These are phyloP conservation scores for Colletotrichum falcatum DNA, from an alignment of 2,329 filamentous ascomycete genomes.

Conservation along the genomic window DNA sequence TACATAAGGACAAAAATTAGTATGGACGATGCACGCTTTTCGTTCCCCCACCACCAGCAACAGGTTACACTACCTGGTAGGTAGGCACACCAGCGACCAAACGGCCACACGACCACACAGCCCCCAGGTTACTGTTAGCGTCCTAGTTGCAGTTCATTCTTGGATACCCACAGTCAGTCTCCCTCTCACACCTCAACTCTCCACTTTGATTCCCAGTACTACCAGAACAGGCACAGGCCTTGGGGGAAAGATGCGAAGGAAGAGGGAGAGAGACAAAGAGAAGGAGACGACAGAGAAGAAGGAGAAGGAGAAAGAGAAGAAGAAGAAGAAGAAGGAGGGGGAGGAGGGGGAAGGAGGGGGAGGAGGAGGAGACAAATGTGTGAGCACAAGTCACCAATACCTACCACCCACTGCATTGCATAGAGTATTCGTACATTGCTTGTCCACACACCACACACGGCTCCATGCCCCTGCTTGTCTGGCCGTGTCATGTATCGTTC, in stretches of 20 bases:
- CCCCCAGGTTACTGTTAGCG: constrained; percentile 29
- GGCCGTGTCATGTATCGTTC: neutral
- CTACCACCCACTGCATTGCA: neutral
- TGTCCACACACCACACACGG: too few relatives aligned
- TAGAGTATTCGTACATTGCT: neutral
- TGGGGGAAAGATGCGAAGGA: neutral
- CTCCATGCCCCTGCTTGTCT: neutral
- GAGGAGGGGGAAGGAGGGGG: neutral
- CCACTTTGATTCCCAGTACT: constrained; percentile 15
- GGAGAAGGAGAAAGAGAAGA: neutral
- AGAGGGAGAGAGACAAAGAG: neutral
- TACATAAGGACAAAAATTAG: constrained; percentile 4
- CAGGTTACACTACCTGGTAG: neutral
- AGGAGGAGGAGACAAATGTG: neutral
- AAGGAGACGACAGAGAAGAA: neutral
- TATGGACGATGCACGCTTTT: constrained; percentile 4
- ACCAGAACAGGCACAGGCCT: neutral
- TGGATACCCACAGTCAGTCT: constrained; percentile 5
- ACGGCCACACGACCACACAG: constrained; percentile 21
- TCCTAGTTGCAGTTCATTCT: constrained; percentile 20
- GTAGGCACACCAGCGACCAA: constrained; percentile 6
- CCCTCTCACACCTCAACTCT: neutral
- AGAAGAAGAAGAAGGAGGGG: neutral
- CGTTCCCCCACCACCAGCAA: constrained; percentile 4
- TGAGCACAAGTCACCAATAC: neutral